phyloP scores from a whole-genome alignment of 495 filamentous ascomycete species.

The Hypoxylon fuscum region DNA sequence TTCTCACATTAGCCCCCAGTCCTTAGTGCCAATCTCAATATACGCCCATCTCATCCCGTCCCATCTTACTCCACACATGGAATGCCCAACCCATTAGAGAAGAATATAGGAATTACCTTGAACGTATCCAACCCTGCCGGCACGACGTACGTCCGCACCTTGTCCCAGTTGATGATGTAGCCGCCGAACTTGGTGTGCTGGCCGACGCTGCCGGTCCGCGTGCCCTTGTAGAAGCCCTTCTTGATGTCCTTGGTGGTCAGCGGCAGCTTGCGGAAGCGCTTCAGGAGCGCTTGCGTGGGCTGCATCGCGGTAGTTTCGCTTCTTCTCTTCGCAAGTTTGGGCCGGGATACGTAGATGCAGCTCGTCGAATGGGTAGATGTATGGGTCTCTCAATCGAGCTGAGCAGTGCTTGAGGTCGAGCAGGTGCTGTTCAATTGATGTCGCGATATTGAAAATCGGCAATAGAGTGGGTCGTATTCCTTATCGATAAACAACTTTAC shows the following conservation, averaged over 20 bases:
- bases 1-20: constrained; percentile 18
- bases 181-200: constrained; percentile 84
- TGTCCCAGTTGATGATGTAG: constrained; percentile 82
- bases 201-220: constrained; percentile 84
- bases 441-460: constrained; percentile 36
- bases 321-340: not conserved
- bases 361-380: too few species aligned
- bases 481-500: constrained; percentile 4
- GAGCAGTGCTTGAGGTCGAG: too few species aligned
- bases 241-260: constrained; percentile 92
- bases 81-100: too few species aligned
- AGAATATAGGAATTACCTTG: constrained; percentile 65
- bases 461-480: constrained; percentile 12
- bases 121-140: constrained; percentile 72
- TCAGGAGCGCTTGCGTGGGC: constrained; percentile 75
- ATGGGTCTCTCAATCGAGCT: not conserved
- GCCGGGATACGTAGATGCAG: too few species aligned
- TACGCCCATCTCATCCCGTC: too few species aligned
- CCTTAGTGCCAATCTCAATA: too few species aligned
- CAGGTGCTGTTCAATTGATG: too few species aligned
- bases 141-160: constrained; percentile 89
- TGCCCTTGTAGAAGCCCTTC: constrained; percentile 98
- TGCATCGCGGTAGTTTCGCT: constrained; percentile 59
- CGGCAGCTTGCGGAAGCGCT: constrained; percentile 69
- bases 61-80: too few species aligned